phyloP scores from a whole-genome alignment of 495 filamentous ascomycete species.

The Penicillium malachiteum region DNA sequence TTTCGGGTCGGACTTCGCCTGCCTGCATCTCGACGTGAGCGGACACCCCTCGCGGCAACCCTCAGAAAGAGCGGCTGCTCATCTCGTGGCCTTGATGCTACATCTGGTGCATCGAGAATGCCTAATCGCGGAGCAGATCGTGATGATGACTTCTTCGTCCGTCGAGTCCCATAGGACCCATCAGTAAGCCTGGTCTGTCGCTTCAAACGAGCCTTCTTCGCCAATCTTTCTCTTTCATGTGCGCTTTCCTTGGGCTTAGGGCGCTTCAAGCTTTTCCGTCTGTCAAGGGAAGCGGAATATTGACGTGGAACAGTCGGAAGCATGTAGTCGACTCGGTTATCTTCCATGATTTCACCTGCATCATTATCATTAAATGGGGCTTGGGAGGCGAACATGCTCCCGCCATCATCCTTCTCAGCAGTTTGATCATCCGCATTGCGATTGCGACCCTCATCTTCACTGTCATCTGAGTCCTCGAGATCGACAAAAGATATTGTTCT shows the following conservation, averaged over 20 bases:
- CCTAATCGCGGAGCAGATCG: conserved; percentile 51
- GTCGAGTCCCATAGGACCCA: conserved; percentile 29
- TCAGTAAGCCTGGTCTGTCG: conserved; percentile 36
- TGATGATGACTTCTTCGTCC: conserved; percentile 14
- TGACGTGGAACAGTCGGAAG: conserved; percentile 37
- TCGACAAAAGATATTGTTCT: conserved; percentile 38
- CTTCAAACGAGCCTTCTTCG: conserved; percentile 30
- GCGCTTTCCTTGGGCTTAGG: conserved; percentile 16
- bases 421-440: background rate
- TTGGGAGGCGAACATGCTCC: background rate
- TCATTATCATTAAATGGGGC: conserved; percentile 9
- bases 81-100: conserved; percentile 23
- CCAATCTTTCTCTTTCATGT: conserved; percentile 12
- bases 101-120: conserved; percentile 68
- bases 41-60: conserved; percentile 71
- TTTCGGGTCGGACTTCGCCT: conserved; percentile 76
- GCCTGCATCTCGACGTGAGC: conserved; percentile 59
- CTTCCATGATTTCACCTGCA: conserved; percentile 50
- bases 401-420: conserved; percentile 4
- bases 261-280: conserved; percentile 44
- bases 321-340: conserved; percentile 60
- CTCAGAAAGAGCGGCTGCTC: conserved; percentile 69
- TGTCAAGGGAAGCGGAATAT: conserved; percentile 16
- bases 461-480: conserved; percentile 48
- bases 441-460: conserved; percentile 41